phyloP scores from a whole-genome alignment of 2,329 filamentous ascomycete genomes.

The Neofusicoccum parvum region DNA sequence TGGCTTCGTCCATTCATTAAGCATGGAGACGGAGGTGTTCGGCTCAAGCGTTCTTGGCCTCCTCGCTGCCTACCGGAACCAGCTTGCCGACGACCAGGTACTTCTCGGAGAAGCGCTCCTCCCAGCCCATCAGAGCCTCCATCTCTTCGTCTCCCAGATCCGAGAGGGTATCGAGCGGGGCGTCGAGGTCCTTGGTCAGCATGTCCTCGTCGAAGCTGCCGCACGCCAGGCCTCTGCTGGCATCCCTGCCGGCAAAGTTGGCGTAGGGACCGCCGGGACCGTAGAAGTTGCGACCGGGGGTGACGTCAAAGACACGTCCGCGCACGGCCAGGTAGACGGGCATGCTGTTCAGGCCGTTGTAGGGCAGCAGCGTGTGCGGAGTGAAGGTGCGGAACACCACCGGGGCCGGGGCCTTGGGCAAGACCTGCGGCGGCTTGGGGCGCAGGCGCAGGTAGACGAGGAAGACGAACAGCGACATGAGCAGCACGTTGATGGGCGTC shows the following conservation, averaged over 20 bases:
- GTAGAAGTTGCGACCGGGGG: conserved; percentile 87
- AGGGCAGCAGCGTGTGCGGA: conserved; percentile 78
- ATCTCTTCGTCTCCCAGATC: conserved; percentile 74
- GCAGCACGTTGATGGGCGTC: conserved; percentile 63
- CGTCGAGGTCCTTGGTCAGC: conserved; percentile 88
- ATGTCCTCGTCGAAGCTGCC: conserved; percentile 95
- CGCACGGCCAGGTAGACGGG: conserved; percentile 92
- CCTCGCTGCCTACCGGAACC: conserved; percentile 64
- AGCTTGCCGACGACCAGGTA: conserved; percentile 92
- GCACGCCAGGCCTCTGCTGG: conserved; percentile 81
- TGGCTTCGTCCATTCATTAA: not conserved
- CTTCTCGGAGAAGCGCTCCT: conserved; percentile 90
- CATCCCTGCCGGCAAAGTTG: conserved; percentile 94
- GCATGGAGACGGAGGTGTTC: not conserved
- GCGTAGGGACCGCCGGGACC: conserved; percentile 92
- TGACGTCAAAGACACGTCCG: conserved; percentile 89
- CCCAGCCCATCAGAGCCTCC: conserved; percentile 86
- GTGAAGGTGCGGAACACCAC: conserved; percentile 87
- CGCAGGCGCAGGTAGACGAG: conserved; percentile 62
- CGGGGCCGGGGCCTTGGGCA: conserved; percentile 63
- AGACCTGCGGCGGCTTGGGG: conserved; percentile 52
- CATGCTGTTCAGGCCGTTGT: conserved; percentile 72
- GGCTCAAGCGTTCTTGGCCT: conserved; percentile 45
- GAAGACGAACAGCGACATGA: conserved; percentile 60
- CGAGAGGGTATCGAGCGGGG: conserved; percentile 74